Evolutionary conservation across 202 grass and related monocot genomes (phyloP).

Genomic region (Brachypodium distachyon): DNA sequence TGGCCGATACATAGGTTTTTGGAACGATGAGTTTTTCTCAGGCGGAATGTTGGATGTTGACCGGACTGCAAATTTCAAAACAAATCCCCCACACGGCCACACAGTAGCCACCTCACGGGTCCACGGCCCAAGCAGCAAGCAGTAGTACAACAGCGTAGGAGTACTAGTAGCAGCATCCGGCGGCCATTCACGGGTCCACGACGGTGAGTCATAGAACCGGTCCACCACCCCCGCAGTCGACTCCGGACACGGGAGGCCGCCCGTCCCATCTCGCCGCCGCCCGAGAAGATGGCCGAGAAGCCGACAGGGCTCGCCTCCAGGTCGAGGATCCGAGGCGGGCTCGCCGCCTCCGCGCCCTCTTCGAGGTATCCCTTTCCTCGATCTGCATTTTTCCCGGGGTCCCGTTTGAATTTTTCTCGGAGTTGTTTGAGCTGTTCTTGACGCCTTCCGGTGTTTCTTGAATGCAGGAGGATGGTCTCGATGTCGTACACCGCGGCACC

Average conservation of each 20-base stretch:
- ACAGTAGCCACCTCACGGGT: background rate
- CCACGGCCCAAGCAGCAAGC: slow-evolving; percentile 4
- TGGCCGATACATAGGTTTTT: background rate
- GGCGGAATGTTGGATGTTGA: background rate
- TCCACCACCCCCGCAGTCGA: slow-evolving; percentile 10
- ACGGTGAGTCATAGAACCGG: slow-evolving; percentile 13
- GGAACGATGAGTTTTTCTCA: background rate
- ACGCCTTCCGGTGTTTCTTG: background rate
- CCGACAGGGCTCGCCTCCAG: background rate
- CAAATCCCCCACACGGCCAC: background rate
- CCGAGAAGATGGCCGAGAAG: slow-evolving; percentile 43
- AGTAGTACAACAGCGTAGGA: background rate
- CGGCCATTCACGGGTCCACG: slow-evolving; percentile 31
- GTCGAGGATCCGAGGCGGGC: slow-evolving; percentile 29
- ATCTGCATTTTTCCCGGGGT: slow-evolving; percentile 23
- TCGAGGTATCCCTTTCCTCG: slow-evolving; percentile 32
- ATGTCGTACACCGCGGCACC: slow-evolving; percentile 31
- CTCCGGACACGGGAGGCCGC: background rate
- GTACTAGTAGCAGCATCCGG: background rate
- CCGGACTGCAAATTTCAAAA: background rate
- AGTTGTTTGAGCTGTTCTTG: background rate
- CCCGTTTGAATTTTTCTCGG: slow-evolving; percentile 21
- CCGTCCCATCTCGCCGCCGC: background rate
- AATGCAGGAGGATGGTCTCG: slow-evolving; percentile 32
- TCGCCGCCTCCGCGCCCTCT: slow-evolving; percentile 30